Conservation (phyloP, 306 rosid genomes). For the Cucurbita pepo region DNA sequence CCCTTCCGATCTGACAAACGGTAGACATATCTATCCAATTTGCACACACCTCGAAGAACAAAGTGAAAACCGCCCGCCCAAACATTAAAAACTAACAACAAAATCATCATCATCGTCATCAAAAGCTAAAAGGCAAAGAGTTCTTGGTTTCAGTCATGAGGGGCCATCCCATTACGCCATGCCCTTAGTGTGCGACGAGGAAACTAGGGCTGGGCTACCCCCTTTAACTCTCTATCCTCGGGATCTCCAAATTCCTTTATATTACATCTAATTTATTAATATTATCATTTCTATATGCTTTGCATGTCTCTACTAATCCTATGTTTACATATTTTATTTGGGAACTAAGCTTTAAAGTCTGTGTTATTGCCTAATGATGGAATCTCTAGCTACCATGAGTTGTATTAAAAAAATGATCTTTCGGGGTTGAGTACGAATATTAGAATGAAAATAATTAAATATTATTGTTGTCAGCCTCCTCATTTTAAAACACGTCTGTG, state of each 20-base stretch:
- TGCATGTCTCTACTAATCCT: background rate
- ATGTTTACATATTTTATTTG: background rate
- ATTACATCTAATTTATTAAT: background rate
- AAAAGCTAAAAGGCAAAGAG: too few species aligned
- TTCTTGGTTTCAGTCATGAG: too few species aligned
- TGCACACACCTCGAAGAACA: background rate
- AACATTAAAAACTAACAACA: background rate
- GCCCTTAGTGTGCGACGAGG: slow-evolving; percentile 49
- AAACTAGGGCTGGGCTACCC: slow-evolving; percentile 43
- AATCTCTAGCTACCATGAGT: background rate
- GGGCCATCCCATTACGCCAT: background rate
- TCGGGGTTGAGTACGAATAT: background rate
- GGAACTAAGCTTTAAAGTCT: background rate
- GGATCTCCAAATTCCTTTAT: background rate
- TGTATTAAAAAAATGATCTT: background rate
- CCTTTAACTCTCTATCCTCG: background rate
- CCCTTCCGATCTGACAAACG: background rate
- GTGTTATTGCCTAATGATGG: background rate
- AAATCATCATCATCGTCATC: background rate
- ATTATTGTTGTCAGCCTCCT: background rate
- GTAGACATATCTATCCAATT: background rate
- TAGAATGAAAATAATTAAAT: background rate
- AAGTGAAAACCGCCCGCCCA: background rate
- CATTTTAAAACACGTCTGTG: too few species aligned
- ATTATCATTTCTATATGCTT: background rate